A percentile compares a stretch with the other conserved stretches of the same genome.
phyloP scores from a whole-genome alignment of 1,284 basidiomycete species.

The Austroboletus rostrupii region DNA sequence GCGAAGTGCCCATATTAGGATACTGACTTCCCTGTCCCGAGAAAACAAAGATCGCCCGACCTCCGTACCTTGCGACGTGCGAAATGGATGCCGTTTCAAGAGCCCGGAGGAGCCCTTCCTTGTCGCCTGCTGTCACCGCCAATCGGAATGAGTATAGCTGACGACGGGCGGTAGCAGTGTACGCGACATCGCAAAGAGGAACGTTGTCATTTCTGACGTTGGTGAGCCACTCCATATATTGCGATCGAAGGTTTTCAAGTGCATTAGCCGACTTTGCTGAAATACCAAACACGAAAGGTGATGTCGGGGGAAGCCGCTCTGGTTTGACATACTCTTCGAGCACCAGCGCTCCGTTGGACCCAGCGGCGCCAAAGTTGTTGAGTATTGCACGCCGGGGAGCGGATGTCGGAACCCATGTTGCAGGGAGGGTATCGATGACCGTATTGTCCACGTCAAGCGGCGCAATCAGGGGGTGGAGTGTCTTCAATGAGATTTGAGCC shows the following conservation, averaged over 20 bases:
- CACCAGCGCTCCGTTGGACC: constrained; percentile 62
- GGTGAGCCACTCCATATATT: constrained; percentile 46
- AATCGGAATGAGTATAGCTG: constrained; percentile 53
- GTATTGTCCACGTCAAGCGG: constrained; percentile 47
- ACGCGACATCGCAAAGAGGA: constrained; percentile 50
- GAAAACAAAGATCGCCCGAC: constrained; percentile 57
- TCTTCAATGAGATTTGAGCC: constrained; percentile 52
- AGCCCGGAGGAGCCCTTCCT: constrained; percentile 42
- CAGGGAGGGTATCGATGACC: constrained; percentile 41
- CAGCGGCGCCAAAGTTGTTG: constrained; percentile 73
- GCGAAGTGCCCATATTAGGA: constrained; percentile 54
- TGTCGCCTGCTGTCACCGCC: constrained; percentile 40
- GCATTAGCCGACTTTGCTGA: constrained; percentile 53
- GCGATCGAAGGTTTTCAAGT: constrained; percentile 43
- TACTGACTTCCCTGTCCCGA: constrained; percentile 70
- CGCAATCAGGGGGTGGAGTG: constrained; percentile 53
- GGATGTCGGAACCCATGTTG: constrained; percentile 39
- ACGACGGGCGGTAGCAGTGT: constrained; percentile 61
- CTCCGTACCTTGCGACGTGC: constrained; percentile 25
- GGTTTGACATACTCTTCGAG: constrained; percentile 46
- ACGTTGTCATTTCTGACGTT: constrained; percentile 23
- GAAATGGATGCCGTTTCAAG: constrained; percentile 36
- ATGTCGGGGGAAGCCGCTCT: neutral
- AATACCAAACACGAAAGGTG: constrained; percentile 52
- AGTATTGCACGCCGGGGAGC: constrained; percentile 51